Conservation (phyloP, 805 yeast species). For the Pichia ethanolica region DNA sequence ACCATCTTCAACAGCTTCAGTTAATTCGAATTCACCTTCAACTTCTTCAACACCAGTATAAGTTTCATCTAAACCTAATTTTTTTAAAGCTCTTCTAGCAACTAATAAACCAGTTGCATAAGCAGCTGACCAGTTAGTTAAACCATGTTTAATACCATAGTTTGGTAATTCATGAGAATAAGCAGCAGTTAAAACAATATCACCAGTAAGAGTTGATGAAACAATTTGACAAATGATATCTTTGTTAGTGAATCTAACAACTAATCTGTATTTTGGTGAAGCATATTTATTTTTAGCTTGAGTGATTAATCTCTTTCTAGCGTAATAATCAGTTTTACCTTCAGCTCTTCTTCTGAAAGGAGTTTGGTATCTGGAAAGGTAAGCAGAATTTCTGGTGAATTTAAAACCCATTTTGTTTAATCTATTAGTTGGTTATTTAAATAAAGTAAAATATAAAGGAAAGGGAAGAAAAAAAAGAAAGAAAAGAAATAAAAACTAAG, state of each 20-base stretch:
- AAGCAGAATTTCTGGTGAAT: slow-evolving; percentile 75
- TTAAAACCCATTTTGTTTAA: slow-evolving; percentile 65
- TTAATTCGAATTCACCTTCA: slow-evolving; percentile 97
- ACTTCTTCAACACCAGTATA: slow-evolving; percentile 98
- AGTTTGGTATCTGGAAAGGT: slow-evolving; percentile 99
- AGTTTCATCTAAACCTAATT: slow-evolving; percentile 97
- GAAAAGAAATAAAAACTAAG: too few relatives aligned
- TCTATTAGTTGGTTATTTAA: background rate
- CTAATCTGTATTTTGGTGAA: slow-evolving; percentile 99
- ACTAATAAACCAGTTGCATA: slow-evolving; percentile 97
- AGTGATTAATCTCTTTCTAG: slow-evolving; percentile 98
- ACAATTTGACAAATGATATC: slow-evolving; percentile 97
- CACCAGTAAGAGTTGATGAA: slow-evolving; percentile 96
- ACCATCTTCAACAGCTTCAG: slow-evolving; percentile 98
- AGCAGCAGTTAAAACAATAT: slow-evolving; percentile 92
- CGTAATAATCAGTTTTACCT: slow-evolving; percentile 99
- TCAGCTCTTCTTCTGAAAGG: slow-evolving; percentile 99
- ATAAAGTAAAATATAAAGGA: background rate
- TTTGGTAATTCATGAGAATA: slow-evolving; percentile 98
- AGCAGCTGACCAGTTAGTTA: slow-evolving; percentile 99
- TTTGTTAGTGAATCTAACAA: slow-evolving; percentile 99
- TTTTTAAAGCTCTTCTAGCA: slow-evolving; percentile 98
- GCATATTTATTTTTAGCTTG: slow-evolving; percentile 99
- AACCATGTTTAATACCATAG: slow-evolving; percentile 96
- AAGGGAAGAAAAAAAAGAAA: background rate